These are phyloP conservation scores for Dimocarpus longan DNA, from an alignment of 345 rosid species.

Conservation along the genomic window DNA sequence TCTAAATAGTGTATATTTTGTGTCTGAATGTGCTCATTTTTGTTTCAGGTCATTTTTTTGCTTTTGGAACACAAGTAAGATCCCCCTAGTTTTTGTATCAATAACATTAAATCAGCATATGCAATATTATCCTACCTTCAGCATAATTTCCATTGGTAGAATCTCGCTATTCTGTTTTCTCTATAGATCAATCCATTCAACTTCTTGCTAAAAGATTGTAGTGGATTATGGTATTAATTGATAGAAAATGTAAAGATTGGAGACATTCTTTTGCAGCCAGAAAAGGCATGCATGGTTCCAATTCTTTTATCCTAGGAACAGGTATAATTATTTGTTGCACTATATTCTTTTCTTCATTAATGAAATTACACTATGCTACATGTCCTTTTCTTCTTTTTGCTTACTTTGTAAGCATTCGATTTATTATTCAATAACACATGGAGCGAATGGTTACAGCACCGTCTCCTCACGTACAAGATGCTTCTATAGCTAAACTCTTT, in stretches of 20 bases:
- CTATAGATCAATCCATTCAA: too few relatives aligned
- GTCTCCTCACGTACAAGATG: constrained; percentile 59
- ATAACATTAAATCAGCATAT: too few relatives aligned
- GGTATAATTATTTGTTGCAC: neutral
- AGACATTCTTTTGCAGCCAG: too few relatives aligned
- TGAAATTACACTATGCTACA: neutral
- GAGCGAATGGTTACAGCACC: constrained; percentile 17
- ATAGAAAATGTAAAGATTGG: too few relatives aligned
- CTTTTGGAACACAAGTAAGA: neutral
- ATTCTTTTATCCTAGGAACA: too few relatives aligned
- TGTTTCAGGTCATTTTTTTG: neutral
- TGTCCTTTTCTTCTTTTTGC: neutral
- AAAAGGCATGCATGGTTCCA: too few relatives aligned
- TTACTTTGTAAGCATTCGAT: neutral
- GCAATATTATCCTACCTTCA: too few relatives aligned
- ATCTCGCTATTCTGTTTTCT: too few relatives aligned
- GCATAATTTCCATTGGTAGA: too few relatives aligned
- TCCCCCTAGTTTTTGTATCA: neutral
- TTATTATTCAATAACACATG: constrained; percentile 17
- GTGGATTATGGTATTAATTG: too few relatives aligned
- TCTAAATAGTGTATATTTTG: neutral
- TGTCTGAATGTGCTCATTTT: neutral
- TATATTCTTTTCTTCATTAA: neutral
- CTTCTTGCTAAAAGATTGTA: too few relatives aligned
- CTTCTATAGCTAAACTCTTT: constrained; percentile 93